A percentile compares a stretch with the other conserved stretches of the same genome.
These are phyloP conservation scores for Agaricus blazei DNA, from an alignment of 768 basidiomycete genomes.

Conservation along the genomic window DNA sequence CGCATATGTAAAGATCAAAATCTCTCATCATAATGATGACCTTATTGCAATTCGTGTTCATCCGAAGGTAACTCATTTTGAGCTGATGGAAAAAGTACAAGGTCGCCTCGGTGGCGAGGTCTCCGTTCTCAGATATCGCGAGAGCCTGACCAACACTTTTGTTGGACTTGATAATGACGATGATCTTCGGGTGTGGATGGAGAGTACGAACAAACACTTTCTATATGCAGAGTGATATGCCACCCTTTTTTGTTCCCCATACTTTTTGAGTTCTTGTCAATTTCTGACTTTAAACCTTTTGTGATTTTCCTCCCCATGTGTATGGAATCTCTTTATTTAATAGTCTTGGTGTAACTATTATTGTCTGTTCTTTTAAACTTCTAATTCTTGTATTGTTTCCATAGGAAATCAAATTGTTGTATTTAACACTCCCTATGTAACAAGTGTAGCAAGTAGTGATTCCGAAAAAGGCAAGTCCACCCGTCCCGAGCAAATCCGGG, in stretches of 20 bases:
- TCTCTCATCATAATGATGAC: constrained; percentile 95
- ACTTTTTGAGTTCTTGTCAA: not conserved
- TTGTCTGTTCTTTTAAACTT: constrained; percentile 1
- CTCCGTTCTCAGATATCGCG: constrained; percentile 64
- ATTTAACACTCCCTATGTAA: not conserved
- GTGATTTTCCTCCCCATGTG: not conserved
- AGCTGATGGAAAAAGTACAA: constrained; percentile 90
- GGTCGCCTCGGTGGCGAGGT: constrained; percentile 77
- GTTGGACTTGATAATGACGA: constrained; percentile 59
- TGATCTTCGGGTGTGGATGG: constrained; percentile 69
- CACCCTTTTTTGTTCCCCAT: not conserved
- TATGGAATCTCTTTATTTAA: not conserved
- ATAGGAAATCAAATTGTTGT: constrained; percentile 2
- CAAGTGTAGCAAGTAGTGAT: not conserved
- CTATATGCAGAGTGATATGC: constrained; percentile 64
- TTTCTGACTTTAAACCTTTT: not conserved
- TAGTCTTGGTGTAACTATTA: constrained; percentile 7
- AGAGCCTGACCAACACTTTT: constrained; percentile 61
- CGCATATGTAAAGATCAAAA: constrained; percentile 97
- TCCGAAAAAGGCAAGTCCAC: constrained; percentile 1
- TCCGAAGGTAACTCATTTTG: constrained; percentile 79
- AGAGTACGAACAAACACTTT: constrained; percentile 75
- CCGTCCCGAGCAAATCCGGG: constrained; percentile 24
- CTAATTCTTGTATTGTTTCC: constrained; percentile 1
- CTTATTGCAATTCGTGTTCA: constrained; percentile 96